Conservation (phyloP, 2,329 filamentous ascomycete genomes). For the Aspergillus quadricinctus region DNA sequence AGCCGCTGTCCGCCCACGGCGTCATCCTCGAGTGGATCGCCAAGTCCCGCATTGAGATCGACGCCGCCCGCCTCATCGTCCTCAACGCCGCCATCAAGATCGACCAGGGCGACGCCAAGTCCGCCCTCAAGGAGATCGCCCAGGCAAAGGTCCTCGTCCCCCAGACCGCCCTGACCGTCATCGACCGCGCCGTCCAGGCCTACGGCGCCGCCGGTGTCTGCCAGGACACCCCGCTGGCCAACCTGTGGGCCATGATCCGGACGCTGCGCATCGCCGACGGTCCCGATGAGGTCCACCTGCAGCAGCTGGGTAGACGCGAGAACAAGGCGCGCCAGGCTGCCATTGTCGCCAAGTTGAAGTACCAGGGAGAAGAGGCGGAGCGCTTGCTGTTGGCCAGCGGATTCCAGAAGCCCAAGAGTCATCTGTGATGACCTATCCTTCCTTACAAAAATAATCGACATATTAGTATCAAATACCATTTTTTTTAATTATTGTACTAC, state of each 20-base stretch:
- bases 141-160: constrained; percentile 93
- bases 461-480: no score
- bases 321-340: constrained; percentile 47
- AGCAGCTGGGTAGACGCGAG: constrained; percentile 54
- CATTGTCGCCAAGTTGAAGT: constrained; percentile 38
- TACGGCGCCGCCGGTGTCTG: constrained; percentile 87
- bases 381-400: constrained; percentile 34
- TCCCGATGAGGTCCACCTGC: constrained; percentile 88
- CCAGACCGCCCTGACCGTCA: constrained; percentile 73
- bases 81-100: constrained; percentile 95
- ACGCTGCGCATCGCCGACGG: constrained; percentile 87
- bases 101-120: constrained; percentile 83
- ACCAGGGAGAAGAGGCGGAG: constrained; percentile 38
- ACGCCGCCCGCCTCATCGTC: constrained; percentile 82
- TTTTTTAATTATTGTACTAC: neutral
- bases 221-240: constrained; percentile 88
- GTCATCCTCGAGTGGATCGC: constrained; percentile 95
- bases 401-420: constrained; percentile 31
- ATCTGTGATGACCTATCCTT: constrained; percentile 20
- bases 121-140: constrained; percentile 86
- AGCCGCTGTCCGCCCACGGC: constrained; percentile 80
- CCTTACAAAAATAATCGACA: neutral
- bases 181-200: constrained; percentile 90
- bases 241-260: constrained; percentile 74
- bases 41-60: constrained; percentile 87